phyloP scores from a whole-genome alignment of 2,329 filamentous ascomycete species.

The Microdochium trichocladiopsis region DNA sequence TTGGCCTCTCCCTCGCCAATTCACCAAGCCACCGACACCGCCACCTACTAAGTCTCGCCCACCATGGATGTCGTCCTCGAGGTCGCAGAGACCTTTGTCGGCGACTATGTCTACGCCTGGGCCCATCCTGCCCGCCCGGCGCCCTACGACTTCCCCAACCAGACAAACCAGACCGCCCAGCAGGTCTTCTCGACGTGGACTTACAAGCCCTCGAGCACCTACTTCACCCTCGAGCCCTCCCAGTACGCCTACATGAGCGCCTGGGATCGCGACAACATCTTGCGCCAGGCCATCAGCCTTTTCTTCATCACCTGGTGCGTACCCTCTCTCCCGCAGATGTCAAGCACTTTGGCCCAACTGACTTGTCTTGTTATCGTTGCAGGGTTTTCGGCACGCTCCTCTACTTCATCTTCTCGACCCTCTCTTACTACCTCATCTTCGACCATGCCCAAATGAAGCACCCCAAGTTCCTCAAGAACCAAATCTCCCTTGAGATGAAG shows the following conservation, averaged over 20 bases:
- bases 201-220: constrained; percentile 67
- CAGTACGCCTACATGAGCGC: constrained; percentile 73
- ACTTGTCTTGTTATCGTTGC: constrained; percentile 3
- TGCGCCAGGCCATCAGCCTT: constrained; percentile 66
- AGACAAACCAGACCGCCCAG: constrained; percentile 45
- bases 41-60: constrained; percentile 8
- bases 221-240: constrained; percentile 62
- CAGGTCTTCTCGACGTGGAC: constrained; percentile 53
- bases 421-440: constrained; percentile 86
- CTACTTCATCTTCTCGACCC: constrained; percentile 76
- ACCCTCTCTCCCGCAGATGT: constrained; percentile 1
- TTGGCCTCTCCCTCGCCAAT: constrained; percentile 15
- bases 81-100: constrained; percentile 71
- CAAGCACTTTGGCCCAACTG: background rate
- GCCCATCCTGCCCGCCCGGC: constrained; percentile 54
- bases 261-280: constrained; percentile 70
- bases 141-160: constrained; percentile 43
- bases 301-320: constrained; percentile 81
- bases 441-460: constrained; percentile 85
- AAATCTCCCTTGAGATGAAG: constrained; percentile 77
- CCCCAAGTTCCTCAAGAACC: constrained; percentile 92
- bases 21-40: constrained; percentile 10
- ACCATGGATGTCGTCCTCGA: constrained; percentile 92
- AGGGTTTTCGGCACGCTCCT: constrained; percentile 81
- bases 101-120: constrained; percentile 71